Evolutionary conservation across 805 yeast genomes (phyloP).

Genomic region (Teunomyces barrocoloradensis): DNA sequence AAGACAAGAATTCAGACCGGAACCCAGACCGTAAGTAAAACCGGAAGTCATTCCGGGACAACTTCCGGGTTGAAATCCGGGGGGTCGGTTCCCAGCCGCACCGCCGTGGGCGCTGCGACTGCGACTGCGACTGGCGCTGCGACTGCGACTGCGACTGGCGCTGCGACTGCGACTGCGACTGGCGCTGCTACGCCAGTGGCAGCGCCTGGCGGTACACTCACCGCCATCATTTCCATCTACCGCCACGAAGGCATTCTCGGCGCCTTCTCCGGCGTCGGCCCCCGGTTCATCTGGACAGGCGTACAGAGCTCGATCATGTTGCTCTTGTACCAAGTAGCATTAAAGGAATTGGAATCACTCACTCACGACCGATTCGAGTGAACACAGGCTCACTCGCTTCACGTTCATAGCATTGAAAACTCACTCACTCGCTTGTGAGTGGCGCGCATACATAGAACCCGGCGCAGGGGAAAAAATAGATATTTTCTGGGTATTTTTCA

Average conservation of each 20-base stretch:
- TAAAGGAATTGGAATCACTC: slow-evolving; percentile 48
- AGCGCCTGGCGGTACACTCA: slow-evolving; percentile 19
- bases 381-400: too few species aligned
- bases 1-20: slow-evolving; percentile 94
- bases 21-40: too few species aligned
- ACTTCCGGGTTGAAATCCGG: neutral
- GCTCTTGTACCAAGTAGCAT: slow-evolving; percentile 74
- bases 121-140: too few species aligned
- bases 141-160: too few species aligned
- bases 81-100: slow-evolving; percentile 2
- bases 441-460: neutral
- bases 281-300: slow-evolving; percentile 95
- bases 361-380: neutral
- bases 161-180: too few species aligned
- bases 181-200: too few species aligned
- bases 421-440: too few species aligned
- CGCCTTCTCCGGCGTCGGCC: slow-evolving; percentile 92
- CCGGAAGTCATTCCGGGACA: neutral
- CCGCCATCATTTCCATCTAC: slow-evolving; percentile 46
- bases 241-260: slow-evolving; percentile 74
- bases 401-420: too few species aligned
- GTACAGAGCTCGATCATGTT: slow-evolving; percentile 94
- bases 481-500: too few species aligned
- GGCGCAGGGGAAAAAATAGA: neutral
- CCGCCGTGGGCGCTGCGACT: slow-evolving; percentile 12